Percentiles rank a stretch among this genome's conserved stretches.
phyloP scores from a whole-genome alignment of 345 rosid genomes.

The Anacardium occidentale region DNA sequence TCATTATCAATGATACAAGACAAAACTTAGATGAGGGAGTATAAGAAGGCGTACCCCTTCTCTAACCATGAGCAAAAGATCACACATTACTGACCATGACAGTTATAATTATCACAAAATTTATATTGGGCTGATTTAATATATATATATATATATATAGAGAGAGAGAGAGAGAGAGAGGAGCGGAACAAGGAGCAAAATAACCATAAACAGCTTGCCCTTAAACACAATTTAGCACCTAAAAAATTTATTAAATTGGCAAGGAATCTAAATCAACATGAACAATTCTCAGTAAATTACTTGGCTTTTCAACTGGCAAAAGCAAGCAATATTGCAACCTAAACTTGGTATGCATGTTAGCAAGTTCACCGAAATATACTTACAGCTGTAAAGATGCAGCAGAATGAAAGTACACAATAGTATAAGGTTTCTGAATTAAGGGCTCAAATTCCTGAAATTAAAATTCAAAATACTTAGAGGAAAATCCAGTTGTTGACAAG shows the following conservation, averaged over 20 bases:
- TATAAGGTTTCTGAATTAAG: slow-evolving; percentile 87
- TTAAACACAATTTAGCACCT: background rate
- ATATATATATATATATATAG: no score
- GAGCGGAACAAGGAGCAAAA: background rate
- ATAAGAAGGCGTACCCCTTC: background rate
- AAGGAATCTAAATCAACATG: slow-evolving; percentile 4
- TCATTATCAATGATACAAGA: background rate
- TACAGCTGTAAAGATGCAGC: slow-evolving; percentile 94
- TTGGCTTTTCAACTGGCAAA: background rate
- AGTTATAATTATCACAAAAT: background rate
- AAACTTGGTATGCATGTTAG: slow-evolving; percentile 4
- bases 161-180: no score
- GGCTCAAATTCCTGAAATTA: slow-evolving; percentile 94
- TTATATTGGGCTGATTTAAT: background rate
- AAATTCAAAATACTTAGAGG: slow-evolving; percentile 20
- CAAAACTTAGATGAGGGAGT: background rate
- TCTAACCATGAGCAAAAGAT: background rate
- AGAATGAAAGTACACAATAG: slow-evolving; percentile 89
- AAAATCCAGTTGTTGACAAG: background rate
- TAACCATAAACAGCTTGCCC: background rate
- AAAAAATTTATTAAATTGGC: background rate
- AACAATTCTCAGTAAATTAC: background rate
- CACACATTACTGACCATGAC: background rate
- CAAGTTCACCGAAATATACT: slow-evolving; percentile 36
- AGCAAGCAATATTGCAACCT: slow-evolving; percentile 5